phyloP scores from a whole-genome alignment of 345 rosid genomes.

The Gossypium raimondii region DNA sequence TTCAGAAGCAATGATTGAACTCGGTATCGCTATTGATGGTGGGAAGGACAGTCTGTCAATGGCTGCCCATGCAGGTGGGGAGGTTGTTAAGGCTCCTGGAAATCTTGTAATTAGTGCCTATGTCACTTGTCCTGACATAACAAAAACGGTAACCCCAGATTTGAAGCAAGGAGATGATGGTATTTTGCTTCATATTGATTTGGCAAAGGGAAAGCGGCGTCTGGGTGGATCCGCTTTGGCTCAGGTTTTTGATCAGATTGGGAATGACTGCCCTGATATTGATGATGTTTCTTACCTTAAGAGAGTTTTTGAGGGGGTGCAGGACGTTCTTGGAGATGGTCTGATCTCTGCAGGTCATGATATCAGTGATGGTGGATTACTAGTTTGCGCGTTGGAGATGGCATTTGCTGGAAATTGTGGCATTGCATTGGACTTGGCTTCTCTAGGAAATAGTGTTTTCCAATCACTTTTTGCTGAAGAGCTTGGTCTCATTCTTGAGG shows the following conservation, averaged over 20 bases:
- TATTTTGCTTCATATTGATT: conserved; percentile 69
- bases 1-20: conserved; percentile 83
- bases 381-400: conserved; percentile 78
- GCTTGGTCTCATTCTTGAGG: conserved; percentile 80
- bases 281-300: conserved; percentile 75
- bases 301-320: conserved; percentile 65
- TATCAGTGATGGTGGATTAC: conserved; percentile 76
- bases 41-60: conserved; percentile 94
- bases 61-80: conserved; percentile 81
- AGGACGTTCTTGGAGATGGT: conserved; percentile 54
- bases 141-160: conserved; percentile 89
- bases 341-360: conserved; percentile 88
- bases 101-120: conserved; percentile 87
- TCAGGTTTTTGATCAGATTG: conserved; percentile 79
- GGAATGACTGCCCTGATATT: conserved; percentile 81
- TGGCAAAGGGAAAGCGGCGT: conserved; percentile 77
- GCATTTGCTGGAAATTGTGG: conserved; percentile 92
- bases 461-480: conserved; percentile 84
- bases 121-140: conserved; percentile 81
- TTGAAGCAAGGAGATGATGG: conserved; percentile 73
- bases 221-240: conserved; percentile 93
- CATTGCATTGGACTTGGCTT: conserved; percentile 47
- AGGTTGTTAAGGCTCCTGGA: conserved; percentile 93
- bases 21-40: conserved; percentile 94
- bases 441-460: conserved; percentile 58